Evolutionary conservation across 805 yeast genomes (phyloP).

Genomic region (Wickerhamomyces xylosicus): DNA sequence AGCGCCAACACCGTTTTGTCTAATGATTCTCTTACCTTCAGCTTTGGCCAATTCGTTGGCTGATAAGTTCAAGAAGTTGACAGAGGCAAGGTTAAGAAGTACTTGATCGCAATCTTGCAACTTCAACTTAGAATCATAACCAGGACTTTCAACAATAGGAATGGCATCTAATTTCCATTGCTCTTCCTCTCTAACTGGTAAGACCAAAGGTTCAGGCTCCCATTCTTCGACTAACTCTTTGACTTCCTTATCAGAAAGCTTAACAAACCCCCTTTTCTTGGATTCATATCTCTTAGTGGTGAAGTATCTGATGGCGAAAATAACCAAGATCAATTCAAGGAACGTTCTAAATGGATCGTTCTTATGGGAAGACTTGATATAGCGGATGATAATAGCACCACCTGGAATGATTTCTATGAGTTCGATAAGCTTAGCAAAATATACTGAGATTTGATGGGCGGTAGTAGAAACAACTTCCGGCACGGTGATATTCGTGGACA

Average conservation of each 20-base stretch:
- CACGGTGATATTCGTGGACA: slow-evolving; percentile 6
- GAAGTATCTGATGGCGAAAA: slow-evolving; percentile 81
- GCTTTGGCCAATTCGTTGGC: slow-evolving; percentile 33
- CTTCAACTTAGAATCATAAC: slow-evolving; percentile 25
- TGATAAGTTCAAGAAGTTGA: slow-evolving; percentile 63
- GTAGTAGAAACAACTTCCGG: slow-evolving; percentile 9
- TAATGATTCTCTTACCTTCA: slow-evolving; percentile 48
- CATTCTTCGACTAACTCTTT: slow-evolving; percentile 84
- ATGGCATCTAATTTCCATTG: slow-evolving; percentile 51
- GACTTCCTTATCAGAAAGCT: slow-evolving; percentile 50
- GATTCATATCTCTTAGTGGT: slow-evolving; percentile 65
- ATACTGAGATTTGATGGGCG: slow-evolving; percentile 2
- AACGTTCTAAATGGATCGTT: slow-evolving; percentile 89
- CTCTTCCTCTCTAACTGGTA: slow-evolving; percentile 37
- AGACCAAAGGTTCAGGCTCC: slow-evolving; percentile 81
- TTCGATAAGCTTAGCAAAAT: slow-evolving; percentile 2
- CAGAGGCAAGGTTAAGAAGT: slow-evolving; percentile 49
- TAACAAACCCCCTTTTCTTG: slow-evolving; percentile 60
- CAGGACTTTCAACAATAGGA: slow-evolving; percentile 38
- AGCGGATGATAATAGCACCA: slow-evolving; percentile 49
- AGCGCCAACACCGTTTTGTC: slow-evolving; percentile 85
- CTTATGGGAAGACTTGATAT: slow-evolving; percentile 78
- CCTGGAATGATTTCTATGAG: slow-evolving; percentile 34
- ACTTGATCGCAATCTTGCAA: background rate
- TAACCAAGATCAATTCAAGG: slow-evolving; percentile 63